Evolutionary conservation across 257 asterid species (phyloP), one percentile per base, ranked within the genome.

Genomic region (Solanum ossicruentum): DNA sequence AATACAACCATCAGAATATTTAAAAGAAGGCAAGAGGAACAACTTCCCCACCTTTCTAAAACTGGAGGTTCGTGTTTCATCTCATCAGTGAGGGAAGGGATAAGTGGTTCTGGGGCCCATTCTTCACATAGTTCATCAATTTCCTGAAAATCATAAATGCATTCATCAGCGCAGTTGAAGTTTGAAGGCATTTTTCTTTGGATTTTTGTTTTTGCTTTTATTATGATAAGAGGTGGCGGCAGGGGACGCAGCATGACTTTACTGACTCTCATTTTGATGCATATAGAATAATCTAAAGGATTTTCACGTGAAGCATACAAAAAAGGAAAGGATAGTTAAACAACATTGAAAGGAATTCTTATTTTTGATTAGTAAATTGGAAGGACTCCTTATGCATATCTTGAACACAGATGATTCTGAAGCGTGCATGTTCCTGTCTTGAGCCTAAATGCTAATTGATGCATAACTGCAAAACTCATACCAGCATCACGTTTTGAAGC

Each of bases 41-140:
- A 73, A n/a, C 43, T 49, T 54, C 66, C 39, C 85, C 86, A 95
- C 99, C 99, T 93, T 89, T 96, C 98, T 86, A 96, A 43, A 21
- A 93, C 92, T 3, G 97, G 97, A 89, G 99, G 92, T 73, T 96
- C 98, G 79, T 88, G 89, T 88, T 90, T 92, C 93, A 89, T 87
- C 57, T 92, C 97, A 82, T 92, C 93, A 88, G 91, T 85, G 78
- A 93, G 88, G 69, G 91, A 32, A 56, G 98, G 97, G 88, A 93
- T 95, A 80, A 95, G 93, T 51, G 98, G 87, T 89, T 95, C 98
- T 16, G 99, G 99, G 86, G 89, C 91, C 99, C 99, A 95, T 84
- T 95, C 98, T 82, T 90, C 96, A 88, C 98, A 95, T 69, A 96
- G 88, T 86, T 96, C 99, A 86, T 95, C 99, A 81, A 96, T 93